Percentiles rank a stretch among this genome's conserved stretches.
Conservation (phyloP, 495 filamentous ascomycete species). For the Aspergillus olivimuriae region DNA sequence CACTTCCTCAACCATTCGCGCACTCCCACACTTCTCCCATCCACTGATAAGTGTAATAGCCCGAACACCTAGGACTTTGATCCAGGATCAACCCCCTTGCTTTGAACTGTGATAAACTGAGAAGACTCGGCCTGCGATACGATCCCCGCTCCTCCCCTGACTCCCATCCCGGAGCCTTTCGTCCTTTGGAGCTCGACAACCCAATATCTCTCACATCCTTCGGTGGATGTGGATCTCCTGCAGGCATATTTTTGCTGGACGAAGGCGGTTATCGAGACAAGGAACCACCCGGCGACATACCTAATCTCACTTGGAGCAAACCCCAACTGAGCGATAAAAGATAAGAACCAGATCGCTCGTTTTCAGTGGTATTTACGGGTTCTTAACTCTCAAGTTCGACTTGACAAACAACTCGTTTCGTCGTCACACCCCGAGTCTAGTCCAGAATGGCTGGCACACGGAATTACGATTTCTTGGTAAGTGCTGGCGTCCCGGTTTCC, state of each 20-base stretch:
- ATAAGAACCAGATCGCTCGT: no score
- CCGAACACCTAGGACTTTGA: neutral
- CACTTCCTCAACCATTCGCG: neutral
- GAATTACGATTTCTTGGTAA: slow-evolving; percentile 97
- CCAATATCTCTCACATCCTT: slow-evolving; percentile 5
- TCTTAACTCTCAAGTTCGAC: no score
- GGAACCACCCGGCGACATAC: no score
- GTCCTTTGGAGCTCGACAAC: neutral
- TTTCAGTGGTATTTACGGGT: no score
- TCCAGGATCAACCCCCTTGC: neutral
- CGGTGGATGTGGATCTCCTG: slow-evolving; percentile 12
- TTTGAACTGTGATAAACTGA: neutral
- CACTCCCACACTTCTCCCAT: neutral
- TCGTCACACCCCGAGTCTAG: neutral
- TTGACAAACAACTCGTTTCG: no score
- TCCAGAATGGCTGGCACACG: slow-evolving; percentile 82
- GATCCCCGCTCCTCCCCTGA: slow-evolving; percentile 11
- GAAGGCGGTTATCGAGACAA: no score
- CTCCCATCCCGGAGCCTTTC: neutral
- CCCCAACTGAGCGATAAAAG: no score
- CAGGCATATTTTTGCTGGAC: slow-evolving; percentile 1
- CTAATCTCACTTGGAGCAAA: no score
- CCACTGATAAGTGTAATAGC: neutral
- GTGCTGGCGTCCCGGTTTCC: slow-evolving; percentile 15
- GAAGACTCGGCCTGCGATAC: neutral